Conservation (phyloP, 2,329 filamentous ascomycete species). For the Sphaerulina vaccinii region DNA sequence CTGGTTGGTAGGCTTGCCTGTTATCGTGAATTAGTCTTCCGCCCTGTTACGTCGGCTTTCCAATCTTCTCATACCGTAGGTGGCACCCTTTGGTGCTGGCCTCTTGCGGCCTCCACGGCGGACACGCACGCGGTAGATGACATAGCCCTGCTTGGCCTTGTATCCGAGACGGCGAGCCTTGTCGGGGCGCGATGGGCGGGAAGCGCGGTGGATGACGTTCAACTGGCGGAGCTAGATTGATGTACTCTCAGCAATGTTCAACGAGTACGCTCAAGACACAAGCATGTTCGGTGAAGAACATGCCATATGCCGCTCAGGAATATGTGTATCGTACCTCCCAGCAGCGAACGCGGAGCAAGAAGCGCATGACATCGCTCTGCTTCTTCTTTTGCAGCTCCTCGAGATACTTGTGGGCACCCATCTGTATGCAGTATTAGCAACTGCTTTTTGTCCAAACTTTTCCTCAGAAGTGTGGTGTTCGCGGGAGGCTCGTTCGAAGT, state of each 20-base stretch:
- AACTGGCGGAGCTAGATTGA: conserved; percentile 99
- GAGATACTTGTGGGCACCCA: conserved; percentile 99
- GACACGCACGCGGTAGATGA: conserved; percentile 99
- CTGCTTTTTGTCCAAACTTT: conserved; percentile 6
- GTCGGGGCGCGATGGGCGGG: conserved; percentile 95
- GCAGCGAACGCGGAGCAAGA: conserved; percentile 99
- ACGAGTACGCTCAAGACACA: conserved; percentile 73
- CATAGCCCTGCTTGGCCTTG: conserved; percentile 99
- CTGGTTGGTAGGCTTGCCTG: conserved; percentile 99
- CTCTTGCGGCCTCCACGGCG: conserved; percentile 98
- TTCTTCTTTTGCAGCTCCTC: conserved; percentile 99
- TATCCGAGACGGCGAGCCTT: conserved; percentile 99
- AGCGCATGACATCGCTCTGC: conserved; percentile 99
- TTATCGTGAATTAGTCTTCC: conserved; percentile 33
- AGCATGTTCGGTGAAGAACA: conserved; percentile 21
- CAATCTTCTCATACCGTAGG: conserved; percentile 71
- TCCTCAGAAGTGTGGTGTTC: conserved; percentile 5
- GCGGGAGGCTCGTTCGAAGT: not conserved
- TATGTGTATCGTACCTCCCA: conserved; percentile 74
- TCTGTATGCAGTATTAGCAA: conserved; percentile 51
- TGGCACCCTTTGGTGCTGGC: conserved; percentile 95
- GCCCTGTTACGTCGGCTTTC: conserved; percentile 3
- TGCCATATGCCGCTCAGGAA: conserved; percentile 37
- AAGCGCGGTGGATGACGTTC: conserved; percentile 99
- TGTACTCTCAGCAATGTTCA: conserved; percentile 99